phyloP scores from a whole-genome alignment of 2,329 filamentous ascomycete genomes.

The Aureobasidium sp. region DNA sequence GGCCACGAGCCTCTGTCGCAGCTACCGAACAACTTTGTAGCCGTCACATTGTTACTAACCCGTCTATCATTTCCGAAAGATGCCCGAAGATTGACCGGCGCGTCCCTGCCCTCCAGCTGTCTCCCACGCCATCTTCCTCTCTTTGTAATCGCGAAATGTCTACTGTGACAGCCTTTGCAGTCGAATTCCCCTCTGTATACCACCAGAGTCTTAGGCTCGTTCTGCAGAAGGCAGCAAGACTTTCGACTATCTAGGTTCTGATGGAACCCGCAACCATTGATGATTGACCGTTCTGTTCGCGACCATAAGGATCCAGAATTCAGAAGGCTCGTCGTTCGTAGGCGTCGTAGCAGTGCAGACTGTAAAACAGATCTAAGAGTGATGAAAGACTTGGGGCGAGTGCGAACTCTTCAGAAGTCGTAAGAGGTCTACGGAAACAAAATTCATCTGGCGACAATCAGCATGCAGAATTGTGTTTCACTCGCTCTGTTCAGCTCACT shows the following conservation, averaged over 20 bases:
- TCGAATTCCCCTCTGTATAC: background rate
- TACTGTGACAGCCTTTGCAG: background rate
- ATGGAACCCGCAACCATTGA: background rate
- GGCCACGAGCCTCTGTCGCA: background rate
- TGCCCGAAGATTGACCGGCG: background rate
- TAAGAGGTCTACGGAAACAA: too few species aligned
- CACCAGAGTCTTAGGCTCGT: background rate
- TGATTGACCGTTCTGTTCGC: background rate
- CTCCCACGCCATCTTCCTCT: background rate
- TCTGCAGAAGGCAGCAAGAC: background rate
- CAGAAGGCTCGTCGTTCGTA: too few species aligned
- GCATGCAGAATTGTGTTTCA: too few species aligned
- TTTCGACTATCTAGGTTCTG: background rate
- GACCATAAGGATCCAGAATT: background rate
- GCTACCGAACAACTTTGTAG: background rate
- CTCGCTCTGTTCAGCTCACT: too few species aligned
- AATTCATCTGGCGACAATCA: too few species aligned
- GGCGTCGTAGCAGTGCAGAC: too few species aligned
- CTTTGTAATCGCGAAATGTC: background rate
- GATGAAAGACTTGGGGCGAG: too few species aligned
- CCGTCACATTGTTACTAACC: background rate
- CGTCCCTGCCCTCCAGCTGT: background rate
- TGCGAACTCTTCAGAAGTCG: too few species aligned
- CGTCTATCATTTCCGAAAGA: background rate
- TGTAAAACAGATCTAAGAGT: too few species aligned